Percentiles rank a stretch among this genome's conserved stretches.
phyloP scores from a whole-genome alignment of 2,329 filamentous ascomycete genomes.

The Fusarium musae region DNA sequence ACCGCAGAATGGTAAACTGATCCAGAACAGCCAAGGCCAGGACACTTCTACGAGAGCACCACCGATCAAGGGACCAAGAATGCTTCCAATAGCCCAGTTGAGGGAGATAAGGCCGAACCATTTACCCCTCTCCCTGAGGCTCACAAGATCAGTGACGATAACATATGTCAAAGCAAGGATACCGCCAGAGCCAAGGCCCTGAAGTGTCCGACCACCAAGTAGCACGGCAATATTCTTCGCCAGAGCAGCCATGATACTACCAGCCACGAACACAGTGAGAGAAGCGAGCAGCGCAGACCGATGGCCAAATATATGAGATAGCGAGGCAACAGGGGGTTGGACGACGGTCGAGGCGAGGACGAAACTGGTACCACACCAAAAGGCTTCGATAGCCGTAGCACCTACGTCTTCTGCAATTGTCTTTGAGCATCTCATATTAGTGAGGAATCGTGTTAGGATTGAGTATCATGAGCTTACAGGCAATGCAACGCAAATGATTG shows the following conservation, averaged over 20 bases:
- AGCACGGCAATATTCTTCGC: conserved; percentile 45
- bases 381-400: conserved; percentile 38
- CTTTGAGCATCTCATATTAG: conserved; percentile 6
- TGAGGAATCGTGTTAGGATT: neutral
- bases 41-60: conserved; percentile 63
- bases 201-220: conserved; percentile 61
- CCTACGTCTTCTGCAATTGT: conserved; percentile 40
- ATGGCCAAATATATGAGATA: conserved; percentile 41
- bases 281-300: conserved; percentile 33
- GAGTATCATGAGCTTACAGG: conserved; percentile 19
- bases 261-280: conserved; percentile 31
- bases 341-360: conserved; percentile 41
- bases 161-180: conserved; percentile 59
- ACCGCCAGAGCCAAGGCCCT: conserved; percentile 64
- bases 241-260: conserved; percentile 37
- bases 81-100: conserved; percentile 67
- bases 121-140: conserved; percentile 55
- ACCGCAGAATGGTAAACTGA: conserved; percentile 67
- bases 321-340: conserved; percentile 39
- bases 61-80: conserved; percentile 54
- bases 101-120: conserved; percentile 52
- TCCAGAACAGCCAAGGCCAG: conserved; percentile 74
- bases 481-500: conserved; percentile 40
- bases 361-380: conserved; percentile 42
- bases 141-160: conserved; percentile 59